phyloP scores from a whole-genome alignment of 164 flowering plant species.

The Cinnamomum chago region DNA sequence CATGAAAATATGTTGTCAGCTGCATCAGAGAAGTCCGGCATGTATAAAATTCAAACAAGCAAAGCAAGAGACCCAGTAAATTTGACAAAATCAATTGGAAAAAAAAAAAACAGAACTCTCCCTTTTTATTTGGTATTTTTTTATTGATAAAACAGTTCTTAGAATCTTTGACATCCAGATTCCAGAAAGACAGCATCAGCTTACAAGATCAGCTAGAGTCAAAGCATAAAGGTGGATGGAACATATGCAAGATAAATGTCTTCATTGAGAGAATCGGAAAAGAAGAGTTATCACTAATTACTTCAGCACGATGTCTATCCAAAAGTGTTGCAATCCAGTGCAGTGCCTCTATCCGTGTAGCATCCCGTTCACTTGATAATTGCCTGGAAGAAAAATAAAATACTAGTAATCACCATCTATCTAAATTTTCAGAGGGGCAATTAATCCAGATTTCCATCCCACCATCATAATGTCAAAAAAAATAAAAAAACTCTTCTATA shows the following conservation, averaged over 20 bases:
- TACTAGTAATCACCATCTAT: constrained; percentile 8
- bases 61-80: too few relatives aligned
- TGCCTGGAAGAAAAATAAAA: constrained; percentile 42
- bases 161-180: not conserved
- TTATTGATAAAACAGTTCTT: not conserved
- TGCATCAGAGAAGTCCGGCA: too few relatives aligned
- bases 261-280: not conserved
- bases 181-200: constrained; percentile 1
- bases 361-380: constrained; percentile 81
- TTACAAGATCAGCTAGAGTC: not conserved
- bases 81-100: not conserved
- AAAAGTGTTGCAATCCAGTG: constrained; percentile 88
- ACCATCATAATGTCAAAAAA: not conserved
- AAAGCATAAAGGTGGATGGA: not conserved
- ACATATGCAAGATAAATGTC: not conserved
- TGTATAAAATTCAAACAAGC: too few relatives aligned
- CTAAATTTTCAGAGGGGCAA: constrained; percentile 1
- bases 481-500: not conserved
- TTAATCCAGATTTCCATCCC: not conserved
- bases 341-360: constrained; percentile 87
- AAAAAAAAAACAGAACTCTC: not conserved
- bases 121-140: not conserved
- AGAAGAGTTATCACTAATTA: constrained; percentile 15
- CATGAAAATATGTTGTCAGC: too few relatives aligned
- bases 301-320: constrained; percentile 77